Conservation (phyloP, 352 stramenopile species). For the Phytophthora niederhauseri region DNA sequence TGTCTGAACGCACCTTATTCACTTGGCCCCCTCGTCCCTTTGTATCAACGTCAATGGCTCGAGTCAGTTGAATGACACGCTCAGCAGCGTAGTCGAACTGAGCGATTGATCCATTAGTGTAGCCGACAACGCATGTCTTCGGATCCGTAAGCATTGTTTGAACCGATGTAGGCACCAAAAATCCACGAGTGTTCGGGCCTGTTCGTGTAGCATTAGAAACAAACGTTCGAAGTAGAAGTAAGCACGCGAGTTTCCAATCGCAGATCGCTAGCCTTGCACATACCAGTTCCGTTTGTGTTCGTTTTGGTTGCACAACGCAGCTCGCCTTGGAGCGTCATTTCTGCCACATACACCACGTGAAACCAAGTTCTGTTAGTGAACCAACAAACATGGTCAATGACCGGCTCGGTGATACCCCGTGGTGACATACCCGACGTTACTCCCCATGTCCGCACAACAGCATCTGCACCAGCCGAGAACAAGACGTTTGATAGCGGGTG, state of each 20-base stretch:
- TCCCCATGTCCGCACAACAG: conserved; percentile 79
- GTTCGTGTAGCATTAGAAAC: neutral
- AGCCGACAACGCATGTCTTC: conserved; percentile 82
- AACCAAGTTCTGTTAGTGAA: neutral
- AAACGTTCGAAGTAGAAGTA: neutral
- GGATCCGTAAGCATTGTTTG: conserved; percentile 73
- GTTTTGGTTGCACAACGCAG: conserved; percentile 62
- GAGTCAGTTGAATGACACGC: conserved; percentile 75
- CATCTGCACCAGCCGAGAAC: conserved; percentile 82
- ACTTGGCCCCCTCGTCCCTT: conserved; percentile 72
- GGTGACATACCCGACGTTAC: conserved; percentile 64
- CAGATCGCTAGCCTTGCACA: neutral
- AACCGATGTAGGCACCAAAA: conserved; percentile 74
- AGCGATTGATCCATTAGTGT: conserved; percentile 70
- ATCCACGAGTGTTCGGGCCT: conserved; percentile 57
- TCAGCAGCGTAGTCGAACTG: conserved; percentile 84
- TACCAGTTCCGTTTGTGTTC: conserved; percentile 60
- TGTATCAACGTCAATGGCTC: conserved; percentile 70
- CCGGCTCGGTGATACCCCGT: neutral
- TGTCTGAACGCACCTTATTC: conserved; percentile 57
- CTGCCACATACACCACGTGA: conserved; percentile 28
- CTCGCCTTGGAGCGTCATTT: conserved; percentile 79
- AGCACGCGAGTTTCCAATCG: neutral
- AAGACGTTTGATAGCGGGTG: conserved; percentile 85
- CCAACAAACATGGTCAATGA: neutral